phyloP scores from a whole-genome alignment of 2,329 filamentous ascomycete species.

The Scleromitrula shiraiana region DNA sequence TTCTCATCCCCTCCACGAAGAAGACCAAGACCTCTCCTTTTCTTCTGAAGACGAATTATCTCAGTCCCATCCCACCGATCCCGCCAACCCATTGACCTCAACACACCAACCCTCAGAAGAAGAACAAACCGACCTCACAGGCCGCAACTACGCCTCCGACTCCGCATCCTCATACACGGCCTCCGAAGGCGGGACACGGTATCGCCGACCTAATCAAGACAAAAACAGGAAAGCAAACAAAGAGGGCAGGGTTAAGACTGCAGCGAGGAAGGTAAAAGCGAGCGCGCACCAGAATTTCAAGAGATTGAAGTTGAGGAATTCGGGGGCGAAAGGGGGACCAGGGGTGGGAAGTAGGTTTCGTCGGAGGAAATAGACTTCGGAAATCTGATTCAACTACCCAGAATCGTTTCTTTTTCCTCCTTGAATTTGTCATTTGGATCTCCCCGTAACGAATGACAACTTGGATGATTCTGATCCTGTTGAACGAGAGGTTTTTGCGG shows the following conservation, averaged over 20 bases:
- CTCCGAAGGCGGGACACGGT: conserved; percentile 30
- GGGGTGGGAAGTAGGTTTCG: conserved; percentile 51
- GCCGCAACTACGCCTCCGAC: conserved; percentile 28
- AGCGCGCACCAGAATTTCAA: conserved; percentile 57
- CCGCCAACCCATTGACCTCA: too few relatives aligned
- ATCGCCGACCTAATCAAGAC: conserved; percentile 25
- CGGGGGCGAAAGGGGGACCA: conserved; percentile 53
- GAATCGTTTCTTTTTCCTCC: too few relatives aligned
- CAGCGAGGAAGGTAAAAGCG: conserved; percentile 53
- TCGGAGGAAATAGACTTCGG: conserved; percentile 38
- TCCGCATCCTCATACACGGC: conserved; percentile 28
- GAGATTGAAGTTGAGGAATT: conserved; percentile 54
- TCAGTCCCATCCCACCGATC: conserved; percentile 8
- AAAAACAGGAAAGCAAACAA: conserved; percentile 21
- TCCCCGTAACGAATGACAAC: too few relatives aligned
- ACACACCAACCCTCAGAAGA: not conserved
- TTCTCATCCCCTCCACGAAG: conserved; percentile 18
- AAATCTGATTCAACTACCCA: too few relatives aligned
- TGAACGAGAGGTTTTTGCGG: too few relatives aligned
- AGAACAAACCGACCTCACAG: conserved; percentile 10
- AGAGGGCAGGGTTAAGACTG: conserved; percentile 41
- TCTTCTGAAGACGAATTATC: not conserved
- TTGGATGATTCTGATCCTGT: too few relatives aligned
- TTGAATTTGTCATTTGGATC: too few relatives aligned
- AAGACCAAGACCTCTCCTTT: too few relatives aligned